Evolutionary conservation across 345 rosid species (phyloP), one percentile per base, ranked within the genome.

Genomic region (Stellera chamaejasme): DNA sequence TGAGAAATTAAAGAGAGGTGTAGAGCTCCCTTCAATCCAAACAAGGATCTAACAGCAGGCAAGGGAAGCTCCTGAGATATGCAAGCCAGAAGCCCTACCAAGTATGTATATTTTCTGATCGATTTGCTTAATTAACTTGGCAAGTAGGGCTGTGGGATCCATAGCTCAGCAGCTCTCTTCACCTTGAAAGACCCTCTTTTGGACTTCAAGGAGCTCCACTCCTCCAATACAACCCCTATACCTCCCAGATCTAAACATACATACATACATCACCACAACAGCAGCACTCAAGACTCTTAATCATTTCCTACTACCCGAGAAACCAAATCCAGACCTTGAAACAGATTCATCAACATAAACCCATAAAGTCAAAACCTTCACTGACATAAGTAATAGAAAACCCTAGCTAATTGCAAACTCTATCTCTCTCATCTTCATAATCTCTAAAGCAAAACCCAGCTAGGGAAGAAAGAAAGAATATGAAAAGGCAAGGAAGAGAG

Each of bases 11-110:
- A 16, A 11, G 43, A 41, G 46, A 62, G 67, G 56, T 59, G 81
- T 78, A 82, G 97, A 89, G 92, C 92, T 89, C 97, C 95, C 92
- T 89, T 86, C 95, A 89, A 83, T 89, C 95, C 95, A 90, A 90
- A 84, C 58, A 77, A 76, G 75, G 84, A 78, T 74, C 72, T 36
- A 71, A 71, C 72, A 27, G 0, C 0, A 60, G 72, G 77, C 43
- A 66, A 72, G 75, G 64, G 9, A 57, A 80, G 90, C 97, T 86
- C 92, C 92, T 74, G 77, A 77, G 76, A 79, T 86, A 90, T 80
- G 97, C 80, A 90, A 80, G 82, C 97, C 97, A 63, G 79, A 82
- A 51, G 59, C 82, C 23, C 95, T 66, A 75, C 79, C 85, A 23
- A 26, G 11, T 12, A 19, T 19, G 23, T 19, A 19, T 19, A 19